Evolutionary conservation across 257 asterid species (phyloP), one percentile per base, ranked within the genome.

Genomic region (Nicotiana otophora): DNA sequence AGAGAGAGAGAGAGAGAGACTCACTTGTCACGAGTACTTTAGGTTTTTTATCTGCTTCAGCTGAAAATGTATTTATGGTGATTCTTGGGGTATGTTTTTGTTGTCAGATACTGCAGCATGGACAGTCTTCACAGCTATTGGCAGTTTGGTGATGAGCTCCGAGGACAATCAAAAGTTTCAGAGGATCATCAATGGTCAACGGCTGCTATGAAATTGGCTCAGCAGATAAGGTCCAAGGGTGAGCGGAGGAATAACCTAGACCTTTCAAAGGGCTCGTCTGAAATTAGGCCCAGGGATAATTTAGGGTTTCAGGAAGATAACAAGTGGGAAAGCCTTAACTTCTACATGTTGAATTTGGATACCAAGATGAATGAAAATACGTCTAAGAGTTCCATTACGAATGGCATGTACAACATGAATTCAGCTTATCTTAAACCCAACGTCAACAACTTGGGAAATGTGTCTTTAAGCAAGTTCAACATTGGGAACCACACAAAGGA

Each of bases 71-170:
- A 54, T 53, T 53, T 10, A 51, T 54, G 5, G 19, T 54, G 60
- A 54, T 54, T 54, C 60, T 54, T 4, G 60, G 60, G 60, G 8
- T 57, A 57, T 57, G 63, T 23, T 17, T 19, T 42, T 84, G 26
- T 65, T 77, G 82, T 69, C 80, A 88, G 89, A 55, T 70, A 80
- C 78, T 86, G 79, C 83, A 87, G 84, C 74, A 93, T 93, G 98
- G 97, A 93, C 87, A 85, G 83, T 54, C 79, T 89, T 78, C 83
- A 86, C 64, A 86, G 93, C 92, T 95, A 88, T 88, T 95, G 98
- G 97, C 98, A 93, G 82, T 86, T 93, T 78, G 98, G 99, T 0
- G 96, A 95, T 76, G 97, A 92, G 79, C 97, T 95, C 62, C 96
- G 99, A 83, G 97, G 98, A 20, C 99, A 93, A 80, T 82, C 97